Percentiles rank a stretch among this genome's conserved stretches.
phyloP scores from a whole-genome alignment of 148 eudicot species.

The Rhododendron williamsianum region DNA sequence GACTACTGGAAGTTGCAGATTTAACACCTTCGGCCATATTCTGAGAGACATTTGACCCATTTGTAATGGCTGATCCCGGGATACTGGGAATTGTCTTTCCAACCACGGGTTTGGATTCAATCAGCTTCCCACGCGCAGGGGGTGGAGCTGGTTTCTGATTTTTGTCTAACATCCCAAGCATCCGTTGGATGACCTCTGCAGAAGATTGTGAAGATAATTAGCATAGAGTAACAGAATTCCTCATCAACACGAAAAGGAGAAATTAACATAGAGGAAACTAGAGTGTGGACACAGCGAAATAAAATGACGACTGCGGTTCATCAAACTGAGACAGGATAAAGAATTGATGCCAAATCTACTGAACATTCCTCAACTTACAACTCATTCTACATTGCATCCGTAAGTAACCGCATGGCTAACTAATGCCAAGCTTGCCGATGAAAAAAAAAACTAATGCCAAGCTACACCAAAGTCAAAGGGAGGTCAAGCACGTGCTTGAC shows the following conservation, averaged over 20 bases:
- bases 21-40: constrained; percentile 13
- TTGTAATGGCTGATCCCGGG: constrained; percentile 20
- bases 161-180: constrained; percentile 37
- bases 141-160: constrained; percentile 28
- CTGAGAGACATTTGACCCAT: constrained; percentile 15
- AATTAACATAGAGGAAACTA: too few relatives aligned
- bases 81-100: constrained; percentile 24
- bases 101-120: constrained; percentile 15
- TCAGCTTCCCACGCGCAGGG: constrained; percentile 8
- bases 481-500: not conserved
- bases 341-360: not conserved
- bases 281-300: not conserved
- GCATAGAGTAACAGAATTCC: not conserved
- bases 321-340: not conserved
- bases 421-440: not conserved
- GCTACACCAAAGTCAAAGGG: not conserved
- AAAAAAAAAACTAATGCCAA: not conserved
- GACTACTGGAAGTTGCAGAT: constrained; percentile 22
- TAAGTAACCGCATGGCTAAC: not conserved
- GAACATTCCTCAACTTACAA: not conserved
- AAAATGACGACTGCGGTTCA: not conserved
- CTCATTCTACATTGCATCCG: not conserved
- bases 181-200: constrained; percentile 58
- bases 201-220: not conserved
- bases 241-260: not conserved